These are phyloP conservation scores for Blastocystis sp. DNA, from an alignment of 352 stramenopile species.

Conservation along the genomic window DNA sequence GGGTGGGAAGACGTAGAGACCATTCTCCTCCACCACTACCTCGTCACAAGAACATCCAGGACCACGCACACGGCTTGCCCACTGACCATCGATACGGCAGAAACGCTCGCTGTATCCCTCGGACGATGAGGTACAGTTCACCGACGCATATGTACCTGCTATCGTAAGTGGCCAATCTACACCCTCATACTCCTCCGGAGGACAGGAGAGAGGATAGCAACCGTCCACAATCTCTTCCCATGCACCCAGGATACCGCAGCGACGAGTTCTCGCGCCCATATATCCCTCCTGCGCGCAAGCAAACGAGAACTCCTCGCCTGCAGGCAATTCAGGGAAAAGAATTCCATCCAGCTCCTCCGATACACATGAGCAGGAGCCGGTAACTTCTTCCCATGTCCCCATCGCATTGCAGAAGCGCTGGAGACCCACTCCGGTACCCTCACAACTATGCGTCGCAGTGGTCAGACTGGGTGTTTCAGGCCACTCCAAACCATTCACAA, in stretches of 20 bases:
- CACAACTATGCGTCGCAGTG: neutral
- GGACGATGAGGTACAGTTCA: neutral
- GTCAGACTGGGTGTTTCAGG: neutral
- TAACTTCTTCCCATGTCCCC: constrained; percentile 7
- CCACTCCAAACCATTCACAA: neutral
- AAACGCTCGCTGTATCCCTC: neutral
- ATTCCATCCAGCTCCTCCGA: neutral
- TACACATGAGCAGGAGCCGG: neutral
- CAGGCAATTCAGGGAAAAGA: neutral
- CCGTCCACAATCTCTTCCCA: constrained; percentile 20
- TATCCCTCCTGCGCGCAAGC: neutral
- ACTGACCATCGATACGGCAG: constrained; percentile 7
- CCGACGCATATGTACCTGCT: neutral
- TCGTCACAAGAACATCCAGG: neutral
- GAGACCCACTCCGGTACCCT: neutral
- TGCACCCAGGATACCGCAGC: neutral
- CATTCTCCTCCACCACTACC: neutral
- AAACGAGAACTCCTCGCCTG: neutral
- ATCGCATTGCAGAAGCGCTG: neutral
- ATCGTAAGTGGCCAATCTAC: neutral
- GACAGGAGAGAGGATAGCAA: constrained; percentile 11
- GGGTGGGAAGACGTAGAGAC: neutral
- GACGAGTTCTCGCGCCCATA: neutral
- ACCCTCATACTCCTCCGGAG: neutral
- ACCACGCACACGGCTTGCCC: neutral